Evolutionary conservation across 2,329 filamentous ascomycete species (phyloP), one percentile per base, ranked within the genome.

Genomic region (Fusarium neocosmosporiellum): DNA sequence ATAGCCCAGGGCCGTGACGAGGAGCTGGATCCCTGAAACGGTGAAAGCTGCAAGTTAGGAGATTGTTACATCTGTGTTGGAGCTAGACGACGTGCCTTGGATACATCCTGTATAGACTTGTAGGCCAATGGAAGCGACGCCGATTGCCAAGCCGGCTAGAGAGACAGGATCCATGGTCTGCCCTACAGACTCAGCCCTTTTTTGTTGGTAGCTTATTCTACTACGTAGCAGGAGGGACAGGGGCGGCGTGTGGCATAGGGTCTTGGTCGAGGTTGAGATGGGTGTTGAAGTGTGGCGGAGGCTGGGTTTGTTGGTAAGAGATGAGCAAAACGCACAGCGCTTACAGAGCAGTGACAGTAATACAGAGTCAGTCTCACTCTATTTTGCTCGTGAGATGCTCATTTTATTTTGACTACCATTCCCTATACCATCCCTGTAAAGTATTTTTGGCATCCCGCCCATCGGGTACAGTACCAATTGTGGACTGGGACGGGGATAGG

Each of bases 41-140:
- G 24, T 14, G 24, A 18, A 43, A 50, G 20, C 11, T 39, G 34
- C 39, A 20, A 67, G 69, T 72, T 65, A 63, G 37, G 61, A 33
- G 34, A 34, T 33, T 31, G 46, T 24, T 24, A 41, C 34, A 34
- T 33, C 39, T 34, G 27, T 2, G 27, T 7, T n/a, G 16, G 57
- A 65, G 29, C 29, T 37, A 39, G 48, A 53, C 31, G 43, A 64
- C 29, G 27, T 31, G 54, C 83, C 83, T 80, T 86, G 84, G 54
- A 86, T 83, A 69, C 85, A 86, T 37, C 83, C 81, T 9, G 83
- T 83, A 62, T 86, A 86, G 58, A 87, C 83, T 68, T 86, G 84
- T 14, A 85, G 77, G 34, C 84, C 82, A 50, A 87, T 81, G 9
- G 82, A 83, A 37, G 85, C 85, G 50, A 86, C 84, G 65, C 84